Evolutionary conservation across 1,284 basidiomycete species (phyloP), one percentile per base, ranked within the genome.

Genomic region (Austroboletus niveus): DNA sequence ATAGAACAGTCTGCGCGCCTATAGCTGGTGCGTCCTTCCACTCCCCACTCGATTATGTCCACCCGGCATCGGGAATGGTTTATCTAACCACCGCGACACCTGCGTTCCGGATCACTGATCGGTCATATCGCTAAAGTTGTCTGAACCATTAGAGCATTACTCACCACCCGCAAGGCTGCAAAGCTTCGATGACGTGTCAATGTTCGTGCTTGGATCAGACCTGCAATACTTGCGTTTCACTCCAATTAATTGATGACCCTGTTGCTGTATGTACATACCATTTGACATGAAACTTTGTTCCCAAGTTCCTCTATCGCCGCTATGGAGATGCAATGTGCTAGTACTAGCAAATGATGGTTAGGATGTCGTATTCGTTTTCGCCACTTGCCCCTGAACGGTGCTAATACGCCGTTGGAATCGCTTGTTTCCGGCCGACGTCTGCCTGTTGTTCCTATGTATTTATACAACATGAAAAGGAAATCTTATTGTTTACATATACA

Each of bases 311-410:
- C 58, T 69, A 66, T 63, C 60, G 51, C 65, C 65, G 63, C 63
- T 36, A 66, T 50, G 49, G 51, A 57, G 14, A 42, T 42, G 22
- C 40, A 29, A 29, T n/a, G 22, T 29, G n/a, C 22, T 27, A 45
- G n/a, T 43, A 57, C 55, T 48, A 46, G 54, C 22, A 24, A 24
- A 24, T 24, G 22, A 24, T 24, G 22, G 22, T 24, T 4, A 24
- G 5, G 22, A 24, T 48, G 54, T 8, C 49, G 52, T 45, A 52
- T 59, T 48, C 38, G 36, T 39, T 39, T 39, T 39, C 38, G 49
- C 60, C 48, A 62, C 52, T 20, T 53, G 65, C 62, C 64, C 64
- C 65, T 63, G 61, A 64, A 55, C 60, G 57, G 57, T 53, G 61
- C 63, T 66, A 69, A 54, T 41, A 57, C 55, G 49, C 57, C 54